A percentile compares a stretch with the other conserved stretches of the same genome.
phyloP scores from a whole-genome alignment of 2,329 filamentous ascomycete species.

The Pochonia chlamydosporia region DNA sequence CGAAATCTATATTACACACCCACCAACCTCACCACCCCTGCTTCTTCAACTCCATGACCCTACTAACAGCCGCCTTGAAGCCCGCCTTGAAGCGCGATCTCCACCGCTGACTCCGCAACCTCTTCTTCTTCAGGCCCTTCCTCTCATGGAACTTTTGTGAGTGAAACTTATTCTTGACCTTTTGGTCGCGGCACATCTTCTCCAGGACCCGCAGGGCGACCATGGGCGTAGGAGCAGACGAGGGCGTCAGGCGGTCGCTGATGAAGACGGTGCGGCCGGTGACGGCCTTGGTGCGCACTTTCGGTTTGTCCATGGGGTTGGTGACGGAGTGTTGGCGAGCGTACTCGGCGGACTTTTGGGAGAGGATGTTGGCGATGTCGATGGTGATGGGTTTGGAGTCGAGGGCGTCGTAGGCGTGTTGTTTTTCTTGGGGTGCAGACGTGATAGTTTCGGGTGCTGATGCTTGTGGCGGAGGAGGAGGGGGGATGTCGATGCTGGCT shows the following conservation, averaged over 20 bases:
- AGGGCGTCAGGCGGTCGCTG: slow-evolving; percentile 20
- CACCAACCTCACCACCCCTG: slow-evolving; percentile 65
- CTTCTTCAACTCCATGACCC: slow-evolving; percentile 64
- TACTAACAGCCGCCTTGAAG: slow-evolving; percentile 57
- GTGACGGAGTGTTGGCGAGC: slow-evolving; percentile 13
- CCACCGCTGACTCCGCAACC: slow-evolving; percentile 65
- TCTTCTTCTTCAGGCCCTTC: slow-evolving; percentile 70
- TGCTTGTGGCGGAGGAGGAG: slow-evolving; percentile 16
- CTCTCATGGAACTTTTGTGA: slow-evolving; percentile 70
- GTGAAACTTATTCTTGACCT: slow-evolving; percentile 47
- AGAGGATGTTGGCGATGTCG: slow-evolving; percentile 31
- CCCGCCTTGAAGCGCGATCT: slow-evolving; percentile 60
- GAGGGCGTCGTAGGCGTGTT: slow-evolving; percentile 13
- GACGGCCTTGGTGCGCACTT: slow-evolving; percentile 26
- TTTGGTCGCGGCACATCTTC: slow-evolving; percentile 42
- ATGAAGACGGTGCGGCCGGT: slow-evolving; percentile 33
- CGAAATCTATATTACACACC: background rate
- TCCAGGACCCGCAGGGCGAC: slow-evolving; percentile 38
- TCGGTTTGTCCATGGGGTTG: slow-evolving; percentile 22
- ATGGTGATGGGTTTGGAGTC: slow-evolving; percentile 15
- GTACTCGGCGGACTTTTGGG: slow-evolving; percentile 21
- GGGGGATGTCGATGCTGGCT: slow-evolving; percentile 14
- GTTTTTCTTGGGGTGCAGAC: background rate
- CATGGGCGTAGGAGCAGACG: slow-evolving; percentile 33
- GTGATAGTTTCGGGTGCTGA: background rate